These are phyloP conservation scores for Grigorovia transvaalensis DNA, from an alignment of 805 yeast genomes.

Conservation along the genomic window DNA sequence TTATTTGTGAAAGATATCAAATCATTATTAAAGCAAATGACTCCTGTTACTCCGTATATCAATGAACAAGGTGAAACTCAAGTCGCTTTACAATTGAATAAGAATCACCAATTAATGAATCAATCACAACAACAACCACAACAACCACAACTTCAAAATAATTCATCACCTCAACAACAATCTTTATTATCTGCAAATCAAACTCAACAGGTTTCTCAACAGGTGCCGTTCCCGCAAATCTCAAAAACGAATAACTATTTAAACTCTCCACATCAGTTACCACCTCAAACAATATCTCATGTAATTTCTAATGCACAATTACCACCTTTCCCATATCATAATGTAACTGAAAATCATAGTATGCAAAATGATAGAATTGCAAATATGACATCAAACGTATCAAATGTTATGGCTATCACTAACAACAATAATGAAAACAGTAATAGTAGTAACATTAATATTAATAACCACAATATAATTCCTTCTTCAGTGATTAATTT, in stretches of 20 bases:
- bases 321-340: background rate
- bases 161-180: background rate
- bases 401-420: background rate
- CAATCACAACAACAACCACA: background rate
- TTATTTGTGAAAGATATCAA: slow-evolving; percentile 68
- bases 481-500: background rate
- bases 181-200: background rate
- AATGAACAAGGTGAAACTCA: background rate
- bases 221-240: background rate
- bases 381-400: background rate
- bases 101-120: background rate
- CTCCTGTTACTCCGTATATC: background rate
- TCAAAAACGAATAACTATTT: background rate
- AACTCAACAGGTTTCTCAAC: background rate
- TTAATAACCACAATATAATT: too few species aligned
- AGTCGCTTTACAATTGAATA: background rate
- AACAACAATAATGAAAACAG: background rate
- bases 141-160: too few species aligned
- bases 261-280: background rate
- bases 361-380: background rate
- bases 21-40: slow-evolving; percentile 24
- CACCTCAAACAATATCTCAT: background rate
- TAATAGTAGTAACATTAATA: too few species aligned
- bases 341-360: background rate
- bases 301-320: background rate